Evolutionary conservation across 2,329 filamentous ascomycete species (phyloP).

Genomic region (Talaromyces sp.): DNA sequence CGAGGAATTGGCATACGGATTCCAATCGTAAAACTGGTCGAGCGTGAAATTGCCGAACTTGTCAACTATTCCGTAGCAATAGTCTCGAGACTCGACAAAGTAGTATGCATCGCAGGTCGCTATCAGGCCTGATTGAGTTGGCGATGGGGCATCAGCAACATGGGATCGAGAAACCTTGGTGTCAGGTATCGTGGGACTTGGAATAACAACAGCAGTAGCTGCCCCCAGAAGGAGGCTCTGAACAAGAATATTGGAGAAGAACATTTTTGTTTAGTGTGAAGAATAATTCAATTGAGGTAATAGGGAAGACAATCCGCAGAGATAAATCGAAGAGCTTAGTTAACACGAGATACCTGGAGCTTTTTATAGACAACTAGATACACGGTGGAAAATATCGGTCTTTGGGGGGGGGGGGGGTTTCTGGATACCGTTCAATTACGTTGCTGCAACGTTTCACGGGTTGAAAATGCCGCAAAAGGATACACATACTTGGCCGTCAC

Average conservation of each 20-base stretch:
- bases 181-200: background rate
- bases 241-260: background rate
- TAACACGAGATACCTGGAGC: background rate
- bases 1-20: background rate
- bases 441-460: no score
- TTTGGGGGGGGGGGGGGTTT: no score
- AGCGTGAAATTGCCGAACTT: constrained; percentile 2
- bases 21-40: constrained; percentile 6
- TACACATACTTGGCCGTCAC: no score
- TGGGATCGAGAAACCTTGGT: background rate
- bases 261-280: background rate
- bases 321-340: background rate
- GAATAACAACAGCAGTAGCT: background rate
- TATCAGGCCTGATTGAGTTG: constrained; percentile 3
- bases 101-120: constrained; percentile 5
- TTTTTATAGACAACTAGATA: background rate
- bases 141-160: background rate
- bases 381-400: background rate
- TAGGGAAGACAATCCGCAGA: background rate
- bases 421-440: no score
- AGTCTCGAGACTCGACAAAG: constrained; percentile 1
- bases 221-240: background rate
- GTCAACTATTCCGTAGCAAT: background rate
- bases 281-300: background rate
- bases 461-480: no score